Base-by-base conservation (phyloP, 2,329 filamentous ascomycete genomes). In the Nothomitra cinnamomea region DNA sequence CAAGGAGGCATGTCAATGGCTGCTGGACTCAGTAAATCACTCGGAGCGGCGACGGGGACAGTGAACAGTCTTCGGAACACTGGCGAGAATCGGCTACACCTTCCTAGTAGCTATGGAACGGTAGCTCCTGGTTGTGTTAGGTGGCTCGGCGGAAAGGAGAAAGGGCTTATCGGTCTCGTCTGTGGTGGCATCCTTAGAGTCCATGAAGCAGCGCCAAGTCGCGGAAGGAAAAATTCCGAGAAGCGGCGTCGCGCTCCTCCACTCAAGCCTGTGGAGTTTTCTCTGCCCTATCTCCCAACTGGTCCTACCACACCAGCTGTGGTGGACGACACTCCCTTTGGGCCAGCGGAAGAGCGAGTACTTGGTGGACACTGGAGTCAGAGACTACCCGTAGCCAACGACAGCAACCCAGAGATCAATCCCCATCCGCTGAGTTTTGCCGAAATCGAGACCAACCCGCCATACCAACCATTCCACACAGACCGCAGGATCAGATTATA, bases 391-490 rank as follows among this genome's bases (percentile, higher is more conserved):
- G n/a, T 22, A n/a, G 19, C 22, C 17, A 47, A 24, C 13, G 45
- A 42, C 25, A 2, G 17, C 42, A 36, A 35, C 25, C 12, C 22
- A 25, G 25, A 28, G 62, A 51, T 61, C 58, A 60, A 71, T 69
- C 61, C 69, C 65, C 61, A 76, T 71, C 64, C 83, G 72, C 66
- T 85, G 69, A 64, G 84, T 70, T 64, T 89, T 78, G 87, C 87
- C 4, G 89, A 95, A 70, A 94, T 95, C 58, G 92, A 98, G 64
- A 95, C 90, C 1, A 95, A 90, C 62, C 85, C 89, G 3, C 87
- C 90, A 1, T 96, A 95, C 61, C 89, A 95, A 62, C 90, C 92
- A 1, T 95, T 96, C 70, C 90, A 96, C 65, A 92, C 89, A 0
- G 89, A 96, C 62, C 78, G 80, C 53, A 80, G 90, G 2, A 85